Evolutionary conservation across 2,329 filamentous ascomycete genomes (phyloP).

Genomic region (Diaporthe ilicicola): DNA sequence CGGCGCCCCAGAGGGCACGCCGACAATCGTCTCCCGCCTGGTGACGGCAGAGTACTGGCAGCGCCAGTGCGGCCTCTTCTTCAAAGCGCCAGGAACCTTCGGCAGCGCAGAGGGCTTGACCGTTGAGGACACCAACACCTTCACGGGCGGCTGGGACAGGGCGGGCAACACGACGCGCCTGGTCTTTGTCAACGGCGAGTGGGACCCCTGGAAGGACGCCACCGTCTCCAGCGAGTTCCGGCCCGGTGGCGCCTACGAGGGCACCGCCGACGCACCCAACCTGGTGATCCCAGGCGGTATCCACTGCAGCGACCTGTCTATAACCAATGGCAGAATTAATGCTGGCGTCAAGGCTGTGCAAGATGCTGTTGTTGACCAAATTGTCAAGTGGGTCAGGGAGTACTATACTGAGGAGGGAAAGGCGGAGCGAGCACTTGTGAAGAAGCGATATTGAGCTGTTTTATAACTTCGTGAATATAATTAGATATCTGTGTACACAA

Average conservation of each 20-base stretch:
- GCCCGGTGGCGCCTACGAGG: slow-evolving; percentile 48
- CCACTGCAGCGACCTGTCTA: slow-evolving; percentile 52
- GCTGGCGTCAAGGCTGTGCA: slow-evolving; percentile 58
- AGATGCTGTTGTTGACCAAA: slow-evolving; percentile 58
- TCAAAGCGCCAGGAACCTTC: slow-evolving; percentile 49
- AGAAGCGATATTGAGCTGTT: not conserved
- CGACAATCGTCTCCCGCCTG: slow-evolving; percentile 52
- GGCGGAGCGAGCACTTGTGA: not conserved
- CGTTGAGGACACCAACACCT: slow-evolving; percentile 45
- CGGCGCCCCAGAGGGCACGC: slow-evolving; percentile 52
- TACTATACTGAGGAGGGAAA: slow-evolving; percentile 48
- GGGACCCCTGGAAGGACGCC: slow-evolving; percentile 51
- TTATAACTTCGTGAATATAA: not conserved
- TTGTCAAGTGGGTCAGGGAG: slow-evolving; percentile 63
- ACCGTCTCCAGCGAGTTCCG: slow-evolving; percentile 48
- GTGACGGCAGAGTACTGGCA: slow-evolving; percentile 49
- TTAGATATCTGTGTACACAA: too few relatives aligned
- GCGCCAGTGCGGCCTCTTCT: slow-evolving; percentile 54
- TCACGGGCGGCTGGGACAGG: slow-evolving; percentile 52
- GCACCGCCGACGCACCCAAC: slow-evolving; percentile 44
- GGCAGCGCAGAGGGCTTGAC: slow-evolving; percentile 44
- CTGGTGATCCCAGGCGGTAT: slow-evolving; percentile 45
- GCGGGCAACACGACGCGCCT: slow-evolving; percentile 48
- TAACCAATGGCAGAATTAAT: slow-evolving; percentile 59
- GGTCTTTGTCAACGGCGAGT: slow-evolving; percentile 50